These are phyloP conservation scores for Kwoniella sp. DNA, from an alignment of 768 basidiomycete species.

Conservation along the genomic window DNA sequence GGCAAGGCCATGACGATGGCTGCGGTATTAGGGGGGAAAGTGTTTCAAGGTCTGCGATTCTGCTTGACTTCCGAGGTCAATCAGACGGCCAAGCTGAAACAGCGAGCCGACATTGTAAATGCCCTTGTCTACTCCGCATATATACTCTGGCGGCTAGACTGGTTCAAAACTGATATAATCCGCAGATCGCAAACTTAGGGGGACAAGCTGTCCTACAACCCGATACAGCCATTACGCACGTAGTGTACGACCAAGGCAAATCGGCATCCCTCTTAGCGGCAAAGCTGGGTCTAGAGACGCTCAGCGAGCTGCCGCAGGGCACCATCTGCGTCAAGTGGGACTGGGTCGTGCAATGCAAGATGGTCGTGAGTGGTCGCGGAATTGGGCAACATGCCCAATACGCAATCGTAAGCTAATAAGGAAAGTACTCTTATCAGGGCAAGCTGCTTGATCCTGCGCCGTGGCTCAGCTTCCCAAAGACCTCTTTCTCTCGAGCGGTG, in stretches of 20 bases:
- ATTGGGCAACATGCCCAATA: no score
- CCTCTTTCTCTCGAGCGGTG: constrained; percentile 17
- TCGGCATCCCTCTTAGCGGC: constrained; percentile 29
- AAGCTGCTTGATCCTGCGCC: constrained; percentile 27
- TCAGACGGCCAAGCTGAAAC: constrained; percentile 30
- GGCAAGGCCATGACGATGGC: constrained; percentile 8
- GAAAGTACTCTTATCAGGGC: constrained; percentile 26
- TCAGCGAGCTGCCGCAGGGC: constrained; percentile 39
- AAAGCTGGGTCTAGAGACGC: constrained; percentile 31
- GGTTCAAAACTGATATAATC: not conserved
- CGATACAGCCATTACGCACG: constrained; percentile 48
- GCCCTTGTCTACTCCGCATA: not conserved
- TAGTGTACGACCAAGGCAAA: constrained; percentile 33
- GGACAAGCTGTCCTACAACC: constrained; percentile 39
- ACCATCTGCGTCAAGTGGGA: constrained; percentile 46
- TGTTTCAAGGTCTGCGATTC: constrained; percentile 42
- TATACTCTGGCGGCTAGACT: not conserved
- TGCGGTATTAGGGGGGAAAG: constrained; percentile 25
- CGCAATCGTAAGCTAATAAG: not conserved
- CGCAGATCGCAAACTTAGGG: constrained; percentile 37
- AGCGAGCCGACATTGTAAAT: constrained; percentile 41
- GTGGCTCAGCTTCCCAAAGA: constrained; percentile 40
- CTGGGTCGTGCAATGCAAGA: constrained; percentile 41
- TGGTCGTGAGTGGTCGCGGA: constrained; percentile 28
- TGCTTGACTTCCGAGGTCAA: constrained; percentile 37